Percentiles rank a stretch among this genome's conserved stretches.
Evolutionary conservation across 1,284 basidiomycete species (phyloP).

Genomic region (Pseudozyma hubeiensis): DNA sequence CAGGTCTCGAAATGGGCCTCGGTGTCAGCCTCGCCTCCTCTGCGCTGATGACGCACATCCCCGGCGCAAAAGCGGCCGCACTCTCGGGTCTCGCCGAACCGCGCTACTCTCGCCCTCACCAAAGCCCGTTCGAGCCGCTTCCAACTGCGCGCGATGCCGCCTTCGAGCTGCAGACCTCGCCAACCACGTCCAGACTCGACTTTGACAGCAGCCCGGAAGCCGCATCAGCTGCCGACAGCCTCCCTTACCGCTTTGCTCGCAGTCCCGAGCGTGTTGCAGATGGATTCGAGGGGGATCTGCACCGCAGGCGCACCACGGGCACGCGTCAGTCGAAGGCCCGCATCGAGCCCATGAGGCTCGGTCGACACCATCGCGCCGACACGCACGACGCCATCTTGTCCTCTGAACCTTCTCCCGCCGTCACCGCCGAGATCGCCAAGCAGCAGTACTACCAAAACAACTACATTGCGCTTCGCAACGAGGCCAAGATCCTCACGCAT

Average conservation of each 20-base stretch:
- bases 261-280: conserved; percentile 22
- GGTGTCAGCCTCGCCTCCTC: conserved; percentile 52
- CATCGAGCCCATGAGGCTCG: conserved; percentile 29
- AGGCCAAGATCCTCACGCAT: conserved; percentile 35
- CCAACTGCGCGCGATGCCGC: neutral
- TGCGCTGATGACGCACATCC: conserved; percentile 39
- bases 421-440: conserved; percentile 39
- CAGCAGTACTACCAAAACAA: conserved; percentile 52
- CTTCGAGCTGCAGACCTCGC: conserved; percentile 6
- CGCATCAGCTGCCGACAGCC: conserved; percentile 20
- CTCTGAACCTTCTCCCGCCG: conserved; percentile 14
- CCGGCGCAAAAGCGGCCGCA: conserved; percentile 27
- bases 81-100: conserved; percentile 47
- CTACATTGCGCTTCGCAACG: conserved; percentile 48
- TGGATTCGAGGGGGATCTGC: conserved; percentile 31
- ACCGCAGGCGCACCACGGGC: conserved; percentile 42
- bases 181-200: conserved; percentile 3
- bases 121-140: conserved; percentile 13
- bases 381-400: conserved; percentile 47
- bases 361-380: conserved; percentile 49
- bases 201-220: conserved; percentile 18
- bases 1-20: conserved; percentile 60
- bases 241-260: conserved; percentile 24
- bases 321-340: conserved; percentile 26
- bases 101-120: conserved; percentile 38